A percentile compares a stretch with the other conserved stretches of the same genome.
Conservation (phyloP, 345 rosid species). For the Streptanthus diversifolius region DNA sequence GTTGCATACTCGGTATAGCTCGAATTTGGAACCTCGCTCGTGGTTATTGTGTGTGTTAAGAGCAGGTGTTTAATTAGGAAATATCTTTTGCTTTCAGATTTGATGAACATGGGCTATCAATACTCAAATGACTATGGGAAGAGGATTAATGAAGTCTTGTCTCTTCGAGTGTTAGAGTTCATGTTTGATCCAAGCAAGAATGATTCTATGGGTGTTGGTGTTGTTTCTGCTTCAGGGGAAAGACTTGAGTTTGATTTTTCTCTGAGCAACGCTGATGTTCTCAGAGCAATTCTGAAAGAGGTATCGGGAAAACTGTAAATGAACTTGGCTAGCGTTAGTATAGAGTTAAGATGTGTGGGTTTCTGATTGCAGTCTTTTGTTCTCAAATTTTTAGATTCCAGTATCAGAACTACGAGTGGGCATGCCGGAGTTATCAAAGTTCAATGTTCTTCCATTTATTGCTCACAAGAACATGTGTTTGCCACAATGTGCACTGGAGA, state of each 20-base stretch:
- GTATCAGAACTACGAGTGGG: slow-evolving; percentile 21
- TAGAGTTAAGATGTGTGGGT: neutral
- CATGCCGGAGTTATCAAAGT: slow-evolving; percentile 29
- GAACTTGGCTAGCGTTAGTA: neutral
- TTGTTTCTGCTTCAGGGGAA: neutral
- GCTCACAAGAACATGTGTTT: slow-evolving; percentile 32
- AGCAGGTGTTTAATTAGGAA: neutral
- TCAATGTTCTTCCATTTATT: slow-evolving; percentile 31
- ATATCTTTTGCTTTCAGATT: slow-evolving; percentile 8
- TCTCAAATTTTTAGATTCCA: slow-evolving; percentile 25
- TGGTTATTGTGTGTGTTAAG: slow-evolving; percentile 3
- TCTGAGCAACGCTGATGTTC: slow-evolving; percentile 10
- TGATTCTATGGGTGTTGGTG: neutral
- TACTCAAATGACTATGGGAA: slow-evolving; percentile 20
- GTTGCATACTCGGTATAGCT: slow-evolving; percentile 24
- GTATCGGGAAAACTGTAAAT: neutral
- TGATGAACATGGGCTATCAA: slow-evolving; percentile 29
- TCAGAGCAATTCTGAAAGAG: slow-evolving; percentile 28
- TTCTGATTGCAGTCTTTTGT: neutral
- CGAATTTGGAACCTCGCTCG: neutral
- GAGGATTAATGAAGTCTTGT: slow-evolving; percentile 29
- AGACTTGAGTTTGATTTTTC: slow-evolving; percentile 31
- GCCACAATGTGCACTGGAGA: slow-evolving; percentile 31
- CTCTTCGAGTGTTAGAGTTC: slow-evolving; percentile 31
- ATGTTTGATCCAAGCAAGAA: slow-evolving; percentile 25